Base-by-base conservation (phyloP, 2,329 filamentous ascomycete genomes). In the Trichoderma endophyticum region DNA sequence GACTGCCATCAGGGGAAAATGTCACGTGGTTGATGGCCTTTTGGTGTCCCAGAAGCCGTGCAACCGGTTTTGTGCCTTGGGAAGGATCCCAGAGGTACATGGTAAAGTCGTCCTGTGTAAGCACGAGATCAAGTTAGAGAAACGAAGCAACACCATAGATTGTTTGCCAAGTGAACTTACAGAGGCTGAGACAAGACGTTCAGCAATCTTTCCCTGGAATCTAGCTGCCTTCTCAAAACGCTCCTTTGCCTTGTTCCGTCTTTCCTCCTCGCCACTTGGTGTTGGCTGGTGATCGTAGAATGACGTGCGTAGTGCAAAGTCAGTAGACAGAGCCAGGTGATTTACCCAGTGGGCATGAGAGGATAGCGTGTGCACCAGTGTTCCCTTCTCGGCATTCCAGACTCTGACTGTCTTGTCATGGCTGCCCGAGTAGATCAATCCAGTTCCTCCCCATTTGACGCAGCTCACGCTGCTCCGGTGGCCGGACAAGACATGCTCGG, bases 11-110 rank as follows among this genome's bases (percentile, higher is more conserved):
- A 0, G 95, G 94, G 1, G 94, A 97, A 82, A 98, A 98, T 0
- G 91, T 92, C 62, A 98, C 95, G 79, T 98, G 93, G 81, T 98
- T 98, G 76, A 98, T 95, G 79, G 95, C 93, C 83, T 98, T 98
- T 80, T 98, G 94, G 78, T 99, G 96, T 2, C 96, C 96, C n/a
- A 94, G 83, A 83, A 98, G 88, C 39, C 94, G 87, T n/a, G 93
- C 92, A 4, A 98, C 85, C 0, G 95, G 95, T 80, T 98, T 98
- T 8, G 86, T 93, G 4, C 91, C 91, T 73, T 87, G 82, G 11
- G 90, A 86, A 0, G 95, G 95, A 73, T 97, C 93, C 95, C 95
- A 99, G 8, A 99, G 87, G 80, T 94, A 97, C 88, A 99, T 95
- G 6, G 95, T 97, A 81, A 95, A 97, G 81, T 99, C 96, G 79